Evolutionary conservation across 805 yeast species (phyloP), one percentile per base, ranked within the genome.

Genomic region (Komagataella ulmi): DNA sequence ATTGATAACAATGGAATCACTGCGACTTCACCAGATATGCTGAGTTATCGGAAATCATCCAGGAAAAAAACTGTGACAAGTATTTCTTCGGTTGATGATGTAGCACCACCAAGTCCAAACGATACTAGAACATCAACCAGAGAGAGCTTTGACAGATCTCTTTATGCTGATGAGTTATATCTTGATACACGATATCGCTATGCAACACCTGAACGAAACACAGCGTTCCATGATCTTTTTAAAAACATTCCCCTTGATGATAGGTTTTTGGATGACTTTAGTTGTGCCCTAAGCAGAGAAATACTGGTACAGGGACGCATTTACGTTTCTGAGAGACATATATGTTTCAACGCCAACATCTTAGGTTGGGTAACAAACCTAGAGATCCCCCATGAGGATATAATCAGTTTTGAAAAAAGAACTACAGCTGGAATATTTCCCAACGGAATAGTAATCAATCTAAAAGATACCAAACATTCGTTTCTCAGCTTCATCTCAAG

Each of bases 331-430:
- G 90, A 87, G 56, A 75, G 77, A 50, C 80, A 83, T 59, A 61
- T 91, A 3, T 88, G 97, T 61, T 93, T 93, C 73, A 83, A 88
- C 62, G 85, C 97, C 6, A 85, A 84, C 57, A 71, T 93, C 45
- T 68, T 91, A 47, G 97, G 96, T 1, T 90, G 97, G 96, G 85
- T 88, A 8, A 88, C 97, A 7, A 85, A 79, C 56, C 68, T 90
- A 44, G 76, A 84, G 2, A 75, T 93, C 17, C 81, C 88, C 0
- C 76, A 82, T 57, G 78, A 75, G 48, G 96, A 88, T 52, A 79
- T 93, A 23, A 71, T 75, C 8, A 71, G 76, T 24, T 78, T 89
- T 57, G 97, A 91, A 59, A 87, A 88, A 65, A 84, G 81, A 53
- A 75, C 81, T 17, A 88, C 97, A 0, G 97, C 88, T 5, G 96